phyloP scores from a whole-genome alignment of 305 asterid genomes.

The Coffea humblotiana region DNA sequence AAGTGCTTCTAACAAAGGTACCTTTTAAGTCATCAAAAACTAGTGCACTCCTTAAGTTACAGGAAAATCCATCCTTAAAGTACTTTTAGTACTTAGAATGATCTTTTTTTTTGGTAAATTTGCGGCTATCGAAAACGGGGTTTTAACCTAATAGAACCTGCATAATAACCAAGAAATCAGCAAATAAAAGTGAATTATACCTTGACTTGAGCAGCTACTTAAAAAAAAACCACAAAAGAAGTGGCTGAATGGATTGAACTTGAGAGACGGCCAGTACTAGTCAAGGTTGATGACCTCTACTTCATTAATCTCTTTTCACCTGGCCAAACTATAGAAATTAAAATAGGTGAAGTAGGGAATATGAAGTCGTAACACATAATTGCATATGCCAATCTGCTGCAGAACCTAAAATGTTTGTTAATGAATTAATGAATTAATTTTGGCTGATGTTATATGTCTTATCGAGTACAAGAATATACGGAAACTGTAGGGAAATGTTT shows the following conservation, averaged over 20 bases:
- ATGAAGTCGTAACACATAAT: conserved; percentile 15
- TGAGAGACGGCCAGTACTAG: not conserved
- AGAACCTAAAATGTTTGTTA: conserved; percentile 17
- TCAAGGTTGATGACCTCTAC: conserved; percentile 17
- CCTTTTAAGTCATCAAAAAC: too few relatives aligned
- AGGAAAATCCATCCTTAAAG: too few relatives aligned
- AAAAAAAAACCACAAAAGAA: not conserved
- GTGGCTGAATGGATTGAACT: not conserved
- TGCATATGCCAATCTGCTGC: not conserved
- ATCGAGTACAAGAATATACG: conserved; percentile 23
- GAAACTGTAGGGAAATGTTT: conserved; percentile 3
- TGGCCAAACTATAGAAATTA: conserved; percentile 1
- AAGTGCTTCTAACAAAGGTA: too few relatives aligned
- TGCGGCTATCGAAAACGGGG: too few relatives aligned
- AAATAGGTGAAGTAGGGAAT: not conserved
- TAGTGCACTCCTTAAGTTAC: too few relatives aligned
- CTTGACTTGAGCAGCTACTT: not conserved
- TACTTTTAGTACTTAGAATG: too few relatives aligned
- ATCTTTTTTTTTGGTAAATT: too few relatives aligned
- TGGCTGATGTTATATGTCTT: conserved; percentile 27
- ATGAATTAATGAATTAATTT: conserved; percentile 21
- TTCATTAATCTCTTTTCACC: conserved; percentile 7
- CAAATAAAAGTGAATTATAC: not conserved
- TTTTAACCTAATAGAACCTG: not conserved
- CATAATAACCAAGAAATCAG: not conserved